A percentile compares a stretch with the other conserved stretches of the same genome.
Conservation (phyloP, 164 flowering plant genomes). For the Macadamia tetraphylla region DNA sequence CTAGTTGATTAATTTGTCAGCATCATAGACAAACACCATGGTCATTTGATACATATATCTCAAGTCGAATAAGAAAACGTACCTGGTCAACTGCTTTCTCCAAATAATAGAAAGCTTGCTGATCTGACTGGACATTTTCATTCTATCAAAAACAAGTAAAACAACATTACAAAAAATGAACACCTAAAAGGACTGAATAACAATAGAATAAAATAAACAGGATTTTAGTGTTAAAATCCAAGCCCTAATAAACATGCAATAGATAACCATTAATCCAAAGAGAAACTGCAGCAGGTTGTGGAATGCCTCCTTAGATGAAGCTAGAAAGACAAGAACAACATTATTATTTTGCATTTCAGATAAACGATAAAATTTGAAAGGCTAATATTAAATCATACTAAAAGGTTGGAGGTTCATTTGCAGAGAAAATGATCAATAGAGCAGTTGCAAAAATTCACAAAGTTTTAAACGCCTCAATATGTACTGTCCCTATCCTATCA, state of each 20-base stretch:
- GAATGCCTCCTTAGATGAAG: no score
- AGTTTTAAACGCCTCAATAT: no score
- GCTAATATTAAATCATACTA: no score
- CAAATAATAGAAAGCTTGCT: slow-evolving; percentile 81
- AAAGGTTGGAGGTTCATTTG: no score
- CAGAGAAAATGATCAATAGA: no score
- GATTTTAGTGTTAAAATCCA: not conserved
- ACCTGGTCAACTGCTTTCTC: slow-evolving; percentile 98
- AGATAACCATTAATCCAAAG: not conserved
- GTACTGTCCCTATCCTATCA: no score
- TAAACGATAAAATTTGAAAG: no score
- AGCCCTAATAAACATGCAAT: not conserved
- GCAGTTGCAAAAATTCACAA: no score
- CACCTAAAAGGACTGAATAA: not conserved
- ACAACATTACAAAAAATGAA: not conserved
- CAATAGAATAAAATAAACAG: not conserved
- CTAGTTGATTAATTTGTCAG: not conserved
- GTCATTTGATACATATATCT: not conserved
- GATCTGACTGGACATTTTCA: slow-evolving; percentile 67
- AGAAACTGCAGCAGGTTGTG: no score
- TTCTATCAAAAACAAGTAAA: slow-evolving; percentile 34
- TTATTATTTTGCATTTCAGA: no score
- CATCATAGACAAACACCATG: not conserved
- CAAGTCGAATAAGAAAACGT: slow-evolving; percentile 6
- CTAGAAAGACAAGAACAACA: no score